Base-by-base conservation (phyloP, 306 rosid genomes). In the Geum urbanum region DNA sequence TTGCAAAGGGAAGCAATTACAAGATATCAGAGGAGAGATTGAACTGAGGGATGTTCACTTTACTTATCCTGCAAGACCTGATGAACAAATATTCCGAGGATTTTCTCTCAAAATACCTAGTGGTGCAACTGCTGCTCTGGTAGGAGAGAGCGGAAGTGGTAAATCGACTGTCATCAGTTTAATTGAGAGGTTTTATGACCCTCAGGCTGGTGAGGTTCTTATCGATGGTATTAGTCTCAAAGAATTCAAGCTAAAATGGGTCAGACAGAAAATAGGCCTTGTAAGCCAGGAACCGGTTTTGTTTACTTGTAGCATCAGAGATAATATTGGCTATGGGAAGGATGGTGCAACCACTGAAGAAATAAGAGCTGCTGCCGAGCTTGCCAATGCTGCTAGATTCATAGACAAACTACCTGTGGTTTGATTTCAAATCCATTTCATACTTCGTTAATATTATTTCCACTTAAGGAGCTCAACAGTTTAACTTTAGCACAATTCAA, bases 61-160 rank as follows among this genome's bases (percentile, higher is more conserved):
- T 72, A 79, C 85, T 75, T 91, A 91, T 79, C 96, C 97, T 63
- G 70, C 91, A 18, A 88, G 97, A 74, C 89, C 92, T 1, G 77
- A 84, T 46, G 96, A 86, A 79, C 60, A 50, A 27, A 84, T 88
- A 76, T 87, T 91, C 74, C 52, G 37, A 12, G 86, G 87, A 61
- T 91, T 91, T 76, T 83, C 88, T 18, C 75, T 91, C 37, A 77
- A 77, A 37, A 85, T 91, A 69, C 71, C 89, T 14, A 85, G 91
- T 43, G 97, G 97, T 35, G 77, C 77, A 22, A 88, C 91, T 39
- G 72, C 76, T 44, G 96, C 97, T 67, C 77, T 91, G 79, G 97
- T 91, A 40, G 97, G 97, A 41, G 84, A 91, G 62, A 91, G 97
- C 52, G 97, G 96, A 37, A 89, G 97, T 80, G 97, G 97, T 6